These are phyloP conservation scores for Hanseniaspora thailandica DNA, from an alignment of 805 yeast genomes.

Conservation along the genomic window DNA sequence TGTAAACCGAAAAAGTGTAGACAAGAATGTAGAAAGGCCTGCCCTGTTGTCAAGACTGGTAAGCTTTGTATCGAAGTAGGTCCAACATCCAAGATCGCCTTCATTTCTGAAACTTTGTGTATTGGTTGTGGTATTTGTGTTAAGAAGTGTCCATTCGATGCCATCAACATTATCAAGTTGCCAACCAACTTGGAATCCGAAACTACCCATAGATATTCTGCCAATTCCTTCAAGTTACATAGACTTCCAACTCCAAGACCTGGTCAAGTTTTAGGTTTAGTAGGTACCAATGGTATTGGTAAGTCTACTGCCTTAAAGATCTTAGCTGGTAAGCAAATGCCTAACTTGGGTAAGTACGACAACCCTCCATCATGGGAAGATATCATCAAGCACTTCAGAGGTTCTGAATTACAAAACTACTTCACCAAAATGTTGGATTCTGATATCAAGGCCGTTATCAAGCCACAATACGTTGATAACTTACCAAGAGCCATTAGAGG, in stretches of 20 bases:
- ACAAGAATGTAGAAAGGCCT: conserved; percentile 92
- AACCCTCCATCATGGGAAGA: conserved; percentile 98
- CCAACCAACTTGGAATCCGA: conserved; percentile 89
- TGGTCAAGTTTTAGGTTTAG: conserved; percentile 94
- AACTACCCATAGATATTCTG: conserved; percentile 94
- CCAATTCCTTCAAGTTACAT: conserved; percentile 93
- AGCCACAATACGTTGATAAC: conserved; percentile 97
- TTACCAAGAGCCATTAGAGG: conserved; percentile 93
- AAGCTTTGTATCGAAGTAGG: conserved; percentile 93
- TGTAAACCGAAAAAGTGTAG: conserved; percentile 98
- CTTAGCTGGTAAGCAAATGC: conserved; percentile 93
- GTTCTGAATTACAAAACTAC: conserved; percentile 92
- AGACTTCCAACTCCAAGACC: conserved; percentile 98
- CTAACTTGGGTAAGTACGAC: conserved; percentile 86
- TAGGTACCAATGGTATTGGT: conserved; percentile 98
- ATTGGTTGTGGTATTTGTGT: conserved; percentile 99
- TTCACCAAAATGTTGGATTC: conserved; percentile 91
- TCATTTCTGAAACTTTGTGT: conserved; percentile 85
- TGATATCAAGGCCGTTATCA: conserved; percentile 88
- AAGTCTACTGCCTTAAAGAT: conserved; percentile 94
- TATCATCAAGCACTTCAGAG: conserved; percentile 81
- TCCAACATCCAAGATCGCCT: conserved; percentile 83
- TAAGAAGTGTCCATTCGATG: conserved; percentile 96
- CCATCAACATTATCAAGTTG: conserved; percentile 86
- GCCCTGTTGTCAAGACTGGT: conserved; percentile 98